Base-by-base conservation (phyloP, 495 filamentous ascomycete genomes). In the Evernia prunastri region DNA sequence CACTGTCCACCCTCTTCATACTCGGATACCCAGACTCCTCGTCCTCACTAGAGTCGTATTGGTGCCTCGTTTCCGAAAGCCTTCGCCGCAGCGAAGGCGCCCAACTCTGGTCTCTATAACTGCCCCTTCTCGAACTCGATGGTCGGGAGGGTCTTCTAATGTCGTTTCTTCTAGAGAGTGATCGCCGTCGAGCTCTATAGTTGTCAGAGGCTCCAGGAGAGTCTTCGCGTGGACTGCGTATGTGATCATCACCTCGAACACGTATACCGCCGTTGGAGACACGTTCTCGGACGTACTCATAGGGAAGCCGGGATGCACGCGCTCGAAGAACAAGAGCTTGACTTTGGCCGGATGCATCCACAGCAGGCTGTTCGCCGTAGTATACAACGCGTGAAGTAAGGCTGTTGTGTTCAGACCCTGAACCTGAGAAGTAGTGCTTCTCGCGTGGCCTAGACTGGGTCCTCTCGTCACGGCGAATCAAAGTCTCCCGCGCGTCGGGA, bases 31-130 rank as follows among this genome's bases (percentile, higher is more conserved):
- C 18, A 1, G 11, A 33, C 25, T 31, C 49, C 0, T 53, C 49
- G 31, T 53, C 49, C 13, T 53, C 49, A 18, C 13, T 33, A 31
- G 49, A 33, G 12, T 53, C 49, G 8, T 31, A 33, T 53, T 31
- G 12, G 13, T 33, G 49, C 27, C 25, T 18, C 25, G 25, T 53
- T 31, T 53, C 49, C 49, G 49, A 53, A 29, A 53, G 49, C 49
- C 49, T 53, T 53, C 49, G 49, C 49, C 49, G 49, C 10, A 53
- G 49, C 49, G 25, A 29, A 53, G 49, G 49, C 27, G 49, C 27
- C 49, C 49, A 53, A 29, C 49, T 53, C 49, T 15, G 49, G 27
- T 53, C 49, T 53, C 27, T 11, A 18, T 53, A 53, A 15, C 49
- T 53, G 13, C 25, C 27, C 49, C 13, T 53, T 18, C 49, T 53